A percentile compares a stretch with the other conserved stretches of the same genome.
phyloP scores from a whole-genome alignment of 2,329 filamentous ascomycete genomes.

The Sporothrix pallida region DNA sequence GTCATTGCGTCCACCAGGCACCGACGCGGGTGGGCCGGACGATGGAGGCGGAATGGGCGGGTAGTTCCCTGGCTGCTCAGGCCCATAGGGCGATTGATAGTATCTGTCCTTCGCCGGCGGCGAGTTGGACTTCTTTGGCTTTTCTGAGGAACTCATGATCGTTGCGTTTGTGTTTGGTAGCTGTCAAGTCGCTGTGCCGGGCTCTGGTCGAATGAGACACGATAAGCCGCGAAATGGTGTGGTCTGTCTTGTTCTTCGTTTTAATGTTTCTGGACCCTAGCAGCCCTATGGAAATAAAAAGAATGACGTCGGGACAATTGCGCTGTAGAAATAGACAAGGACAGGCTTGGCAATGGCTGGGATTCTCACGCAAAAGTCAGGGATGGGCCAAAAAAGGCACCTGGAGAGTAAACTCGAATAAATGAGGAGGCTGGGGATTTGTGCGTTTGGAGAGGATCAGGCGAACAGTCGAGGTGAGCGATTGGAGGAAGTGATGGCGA shows the following conservation, averaged over 20 bases:
- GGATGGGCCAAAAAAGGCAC: background rate
- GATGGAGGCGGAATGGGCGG: conserved; percentile 18
- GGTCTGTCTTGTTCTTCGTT: background rate
- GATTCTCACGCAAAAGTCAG: background rate
- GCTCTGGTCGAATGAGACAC: conserved; percentile 3
- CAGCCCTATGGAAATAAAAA: background rate
- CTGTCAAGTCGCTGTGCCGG: background rate
- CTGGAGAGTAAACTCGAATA: background rate
- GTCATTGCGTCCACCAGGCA: conserved; percentile 19
- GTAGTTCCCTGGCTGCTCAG: conserved; percentile 22
- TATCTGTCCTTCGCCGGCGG: conserved; percentile 16
- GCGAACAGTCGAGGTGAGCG: conserved; percentile 7
- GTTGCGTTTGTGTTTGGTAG: background rate
- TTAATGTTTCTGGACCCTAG: background rate
- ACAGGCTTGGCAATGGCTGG: conserved; percentile 4
- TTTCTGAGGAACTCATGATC: conserved; percentile 13
- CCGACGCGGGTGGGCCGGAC: conserved; percentile 18
- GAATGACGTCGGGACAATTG: conserved; percentile 11
- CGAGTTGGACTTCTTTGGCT: conserved; percentile 17
- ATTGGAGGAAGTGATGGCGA: conserved; percentile 11
- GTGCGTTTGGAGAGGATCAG: background rate
- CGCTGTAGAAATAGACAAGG: background rate
- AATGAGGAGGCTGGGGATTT: conserved; percentile 24
- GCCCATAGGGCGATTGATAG: conserved; percentile 21
- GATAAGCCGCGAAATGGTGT: background rate